Base-by-base conservation (phyloP, 495 filamentous ascomycete genomes). In the Podospora didyma region DNA sequence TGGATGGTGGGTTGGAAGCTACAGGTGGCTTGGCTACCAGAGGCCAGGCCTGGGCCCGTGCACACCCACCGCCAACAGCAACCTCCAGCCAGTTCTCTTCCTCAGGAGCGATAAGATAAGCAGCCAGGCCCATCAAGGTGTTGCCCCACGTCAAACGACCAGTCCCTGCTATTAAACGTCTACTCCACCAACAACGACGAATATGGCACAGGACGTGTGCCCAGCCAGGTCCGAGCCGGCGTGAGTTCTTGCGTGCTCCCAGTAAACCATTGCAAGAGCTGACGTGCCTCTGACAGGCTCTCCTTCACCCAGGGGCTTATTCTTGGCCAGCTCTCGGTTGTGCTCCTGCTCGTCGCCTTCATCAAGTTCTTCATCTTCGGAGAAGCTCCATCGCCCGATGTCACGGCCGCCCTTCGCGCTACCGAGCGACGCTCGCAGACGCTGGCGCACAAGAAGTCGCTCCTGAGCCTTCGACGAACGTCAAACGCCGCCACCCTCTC, bases 341-440 rank as follows among this genome's bases (percentile, higher is more conserved):
- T 96, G 3, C 76, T 97, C 24, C 75, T 97, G 53, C 84, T 97
- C 57, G 90, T 90, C 49, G 87, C 86, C 61, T 98, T 98, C 77
- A 98, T 98, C 73, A 96, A 96, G 73, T 98, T 96, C 83, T 98
- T 98, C 84, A 96, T 98, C 71, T 97, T 98, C 64, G 94, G 94
- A 64, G 93, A 98, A 66, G 82, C 89, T 24, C 90, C 93, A 0
- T 88, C 87, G 1, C 82, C 90, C 41, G 92, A 94, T 45, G 85
- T 87, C 28, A 82, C 84, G 2, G 84, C 85, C 11, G 69, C 85
- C 6, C 69, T 81, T 45, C 85, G 87, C 48, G 87, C 88, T 22
- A 81, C 88, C 46, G 83, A 89, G 59, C 84, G 86, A 45, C 80
- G 82, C 49, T 78, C 79, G 2, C 74, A 81, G 48, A 89, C 79